phyloP scores from a whole-genome alignment of 345 rosid genomes.

The Geranium rotundifolium region DNA sequence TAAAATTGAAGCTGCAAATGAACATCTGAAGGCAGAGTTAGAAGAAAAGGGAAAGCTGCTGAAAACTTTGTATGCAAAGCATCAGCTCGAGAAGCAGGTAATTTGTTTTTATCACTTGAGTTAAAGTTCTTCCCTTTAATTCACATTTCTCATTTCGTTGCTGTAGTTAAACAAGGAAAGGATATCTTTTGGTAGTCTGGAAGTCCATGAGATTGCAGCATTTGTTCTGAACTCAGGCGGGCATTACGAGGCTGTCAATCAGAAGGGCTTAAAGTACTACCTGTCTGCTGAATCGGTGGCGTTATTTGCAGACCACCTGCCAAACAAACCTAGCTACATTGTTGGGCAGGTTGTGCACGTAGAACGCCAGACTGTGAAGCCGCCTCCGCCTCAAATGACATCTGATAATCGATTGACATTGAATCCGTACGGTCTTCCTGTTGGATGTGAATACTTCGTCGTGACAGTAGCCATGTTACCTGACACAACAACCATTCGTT shows the following conservation, averaged over 20 bases:
- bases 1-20: constrained; percentile 57
- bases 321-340: constrained; percentile 18
- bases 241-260: constrained; percentile 64
- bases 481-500: constrained; percentile 8
- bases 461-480: constrained; percentile 32
- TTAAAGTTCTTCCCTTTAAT: too few relatives aligned
- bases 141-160: too few relatives aligned
- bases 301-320: constrained; percentile 25
- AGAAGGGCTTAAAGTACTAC: constrained; percentile 12
- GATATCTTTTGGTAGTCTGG: constrained; percentile 75
- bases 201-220: constrained; percentile 89
- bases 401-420: constrained; percentile 18
- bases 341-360: constrained; percentile 29
- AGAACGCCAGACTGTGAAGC: constrained; percentile 20
- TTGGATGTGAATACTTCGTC: constrained; percentile 25
- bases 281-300: constrained; percentile 29
- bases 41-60: constrained; percentile 72
- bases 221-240: constrained; percentile 72
- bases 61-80: constrained; percentile 68
- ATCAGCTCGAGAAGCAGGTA: constrained; percentile 96
- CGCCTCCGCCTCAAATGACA: constrained; percentile 8
- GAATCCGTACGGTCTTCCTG: constrained; percentile 19
- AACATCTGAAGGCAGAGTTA: constrained; percentile 62
- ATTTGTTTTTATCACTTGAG: constrained; percentile 5
- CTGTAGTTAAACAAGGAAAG: constrained; percentile 80